Conservation (phyloP, 2,329 filamentous ascomycete species). For the Simplicillium sp. region DNA sequence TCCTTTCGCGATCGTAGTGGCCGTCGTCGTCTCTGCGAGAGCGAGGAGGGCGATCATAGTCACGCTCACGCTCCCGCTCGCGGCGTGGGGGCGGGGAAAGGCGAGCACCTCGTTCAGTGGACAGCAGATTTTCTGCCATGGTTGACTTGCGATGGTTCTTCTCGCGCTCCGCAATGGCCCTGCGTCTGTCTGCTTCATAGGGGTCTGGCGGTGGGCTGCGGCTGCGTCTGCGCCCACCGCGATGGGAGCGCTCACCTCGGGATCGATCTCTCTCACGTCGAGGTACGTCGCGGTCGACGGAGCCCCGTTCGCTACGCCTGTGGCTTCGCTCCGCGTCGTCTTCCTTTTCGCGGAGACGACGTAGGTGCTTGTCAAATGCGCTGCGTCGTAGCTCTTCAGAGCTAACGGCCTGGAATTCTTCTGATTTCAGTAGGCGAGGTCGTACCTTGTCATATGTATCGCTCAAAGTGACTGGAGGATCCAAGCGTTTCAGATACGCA, state of each 20-base stretch:
- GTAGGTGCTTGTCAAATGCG: slow-evolving; percentile 87
- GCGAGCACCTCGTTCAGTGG: slow-evolving; percentile 34
- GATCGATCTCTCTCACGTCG: slow-evolving; percentile 53
- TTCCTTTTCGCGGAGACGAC: slow-evolving; percentile 83
- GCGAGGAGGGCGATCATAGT: slow-evolving; percentile 40
- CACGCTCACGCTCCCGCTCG: slow-evolving; percentile 32
- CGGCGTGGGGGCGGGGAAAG: slow-evolving; percentile 31
- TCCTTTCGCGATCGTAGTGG: slow-evolving; percentile 76
- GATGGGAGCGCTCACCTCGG: slow-evolving; percentile 55
- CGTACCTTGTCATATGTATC: slow-evolving; percentile 89
- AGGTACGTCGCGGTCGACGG: slow-evolving; percentile 39
- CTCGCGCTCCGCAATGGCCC: slow-evolving; percentile 88
- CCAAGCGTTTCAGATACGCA: slow-evolving; percentile 78
- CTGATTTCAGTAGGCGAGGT: slow-evolving; percentile 65
- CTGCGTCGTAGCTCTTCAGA: slow-evolving; percentile 73
- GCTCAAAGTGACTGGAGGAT: slow-evolving; percentile 66
- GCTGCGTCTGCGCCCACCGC: slow-evolving; percentile 56
- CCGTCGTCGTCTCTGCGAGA: slow-evolving; percentile 53
- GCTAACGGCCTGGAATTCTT: slow-evolving; percentile 75
- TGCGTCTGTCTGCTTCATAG: slow-evolving; percentile 91
- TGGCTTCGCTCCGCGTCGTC: slow-evolving; percentile 64
- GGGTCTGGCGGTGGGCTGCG: slow-evolving; percentile 87
- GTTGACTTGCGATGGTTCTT: slow-evolving; percentile 80
- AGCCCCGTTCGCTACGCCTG: slow-evolving; percentile 48
- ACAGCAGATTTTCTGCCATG: slow-evolving; percentile 54